Base-by-base conservation (phyloP, 129 eudicot species). In the Tagetes erecta region DNA sequence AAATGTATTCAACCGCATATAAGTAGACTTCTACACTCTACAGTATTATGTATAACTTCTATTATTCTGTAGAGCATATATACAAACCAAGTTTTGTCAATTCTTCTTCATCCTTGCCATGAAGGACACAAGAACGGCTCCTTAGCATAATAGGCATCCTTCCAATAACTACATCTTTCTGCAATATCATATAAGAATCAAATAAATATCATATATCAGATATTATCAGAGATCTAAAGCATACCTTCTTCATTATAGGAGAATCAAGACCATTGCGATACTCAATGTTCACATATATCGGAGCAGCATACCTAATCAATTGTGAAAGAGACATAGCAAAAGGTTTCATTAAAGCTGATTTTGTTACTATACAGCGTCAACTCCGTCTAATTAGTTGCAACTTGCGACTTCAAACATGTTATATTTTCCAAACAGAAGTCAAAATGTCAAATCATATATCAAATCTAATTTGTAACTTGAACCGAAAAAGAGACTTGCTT, bases 111-210 rank as follows among this genome's bases (percentile, higher is more conserved):
- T 95, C 97, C 76, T 87, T 91, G 71, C 86, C 96, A 64, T 85
- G 62, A 76, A 95, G 82, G 50, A 86, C 87, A 73, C 99, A 95
- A 11, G 76, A 50, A 75, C 74, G 34, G 70, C 99, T 95, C 77
- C 91, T 84, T 73, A 95, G 80, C 99, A 95, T 95, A 64, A 95
- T 79, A 37, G 99, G 99, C 94, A 95, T 88, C 81, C 84, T 85
- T 72, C 97, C 99, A 2, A 95, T 91, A 11, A 80, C 63, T 51
- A 86, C 89, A 63, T 85, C 72, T 53, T 46, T 90, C 98, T 94
- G 89, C 78, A 74, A 69, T 67, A 56, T 59, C 70, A 68, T 13
- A 38, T 55, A 66, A 53, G 7, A 55, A 57, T 55, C 20, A 67
- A 2, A 50, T 20, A 52, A 64, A 55, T 60, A 80, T 75, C 55